Percentiles rank a stretch among this genome's conserved stretches.
Conservation (phyloP, 2,329 filamentous ascomycete species). For the Xylaria digitata region DNA sequence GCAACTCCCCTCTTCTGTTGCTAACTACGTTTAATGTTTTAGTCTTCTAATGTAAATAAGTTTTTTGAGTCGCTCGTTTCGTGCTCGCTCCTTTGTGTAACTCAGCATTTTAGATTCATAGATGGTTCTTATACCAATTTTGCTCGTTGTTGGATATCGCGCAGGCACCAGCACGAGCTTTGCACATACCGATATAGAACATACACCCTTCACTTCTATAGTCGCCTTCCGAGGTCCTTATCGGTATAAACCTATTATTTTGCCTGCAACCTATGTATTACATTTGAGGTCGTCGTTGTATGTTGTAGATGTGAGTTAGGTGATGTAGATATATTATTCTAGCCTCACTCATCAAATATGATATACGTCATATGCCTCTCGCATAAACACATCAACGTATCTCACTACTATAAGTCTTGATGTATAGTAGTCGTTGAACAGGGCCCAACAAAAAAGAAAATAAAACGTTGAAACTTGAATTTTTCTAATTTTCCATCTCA, state of each 20-base stretch:
- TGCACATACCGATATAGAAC: background rate
- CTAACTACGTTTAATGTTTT: constrained; percentile 33
- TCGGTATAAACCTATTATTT: background rate
- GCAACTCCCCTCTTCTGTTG: background rate
- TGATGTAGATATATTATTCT: background rate
- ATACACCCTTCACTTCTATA: constrained; percentile 21
- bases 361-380: too few species aligned
- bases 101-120: constrained; percentile 26
- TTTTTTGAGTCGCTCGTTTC: constrained; percentile 29
- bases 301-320: background rate
- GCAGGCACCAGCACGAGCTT: constrained; percentile 3
- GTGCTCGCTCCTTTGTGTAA: constrained; percentile 30
- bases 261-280: background rate
- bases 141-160: background rate
- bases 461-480: too few species aligned
- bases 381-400: too few species aligned
- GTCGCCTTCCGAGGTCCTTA: background rate
- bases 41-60: constrained; percentile 39
- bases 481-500: too few species aligned
- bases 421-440: too few species aligned
- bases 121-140: constrained; percentile 12
- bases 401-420: too few species aligned
- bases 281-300: background rate
- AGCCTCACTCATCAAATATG: background rate
- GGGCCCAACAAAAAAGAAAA: too few species aligned